Evolutionary conservation across 495 filamentous ascomycete species (phyloP), one percentile per base, ranked within the genome.

Genomic region (Staphylotrichum longicolle): DNA sequence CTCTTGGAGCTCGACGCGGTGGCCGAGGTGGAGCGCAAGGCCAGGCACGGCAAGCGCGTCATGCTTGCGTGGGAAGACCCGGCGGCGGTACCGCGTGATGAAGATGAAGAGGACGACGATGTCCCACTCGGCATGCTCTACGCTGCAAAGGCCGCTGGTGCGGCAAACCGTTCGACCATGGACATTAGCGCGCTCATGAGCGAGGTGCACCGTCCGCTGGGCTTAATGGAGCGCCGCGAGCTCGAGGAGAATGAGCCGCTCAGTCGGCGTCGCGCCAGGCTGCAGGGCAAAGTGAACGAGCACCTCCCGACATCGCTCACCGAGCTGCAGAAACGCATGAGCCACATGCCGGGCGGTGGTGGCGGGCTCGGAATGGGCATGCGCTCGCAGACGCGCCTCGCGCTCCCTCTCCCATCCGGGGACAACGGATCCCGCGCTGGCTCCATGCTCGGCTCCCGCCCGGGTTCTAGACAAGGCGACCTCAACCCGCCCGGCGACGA

Each of bases 221-320:
- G 94, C 12, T 75, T 98, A 20, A 87, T 98, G 79, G 92, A 93
- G 69, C 84, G 83, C 67, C 84, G 88, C 8, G 85, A 96, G 56
- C 74, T 93, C 63, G 94, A 98, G 72, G 94, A 98, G 65, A 91
- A 88, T 52, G 94, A 98, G 67, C 92, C 94, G 6, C 75, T 98
- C 46, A 92, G 90, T 64, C 78, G 79, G 15, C 87, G 94, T 8
- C 85, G 91, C 41, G 89, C 89, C 35, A 80, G 94, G 63, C 79
- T 98, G 14, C 82, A 85, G 57, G 92, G 89, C 54, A 78, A 59
- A 55, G 72, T 72, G 35, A 7, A 27, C 7, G 65, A 57, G 1
- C 58, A 65, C 11, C 63, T 68, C 27, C 68, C 67, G 3, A 44
- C 57, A 33, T 66, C 63, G 11, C 62, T 70, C 6, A 42, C 47